These are phyloP conservation scores for Fusarium avenaceum DNA, from an alignment of 2,329 filamentous ascomycete species.

Conservation along the genomic window DNA sequence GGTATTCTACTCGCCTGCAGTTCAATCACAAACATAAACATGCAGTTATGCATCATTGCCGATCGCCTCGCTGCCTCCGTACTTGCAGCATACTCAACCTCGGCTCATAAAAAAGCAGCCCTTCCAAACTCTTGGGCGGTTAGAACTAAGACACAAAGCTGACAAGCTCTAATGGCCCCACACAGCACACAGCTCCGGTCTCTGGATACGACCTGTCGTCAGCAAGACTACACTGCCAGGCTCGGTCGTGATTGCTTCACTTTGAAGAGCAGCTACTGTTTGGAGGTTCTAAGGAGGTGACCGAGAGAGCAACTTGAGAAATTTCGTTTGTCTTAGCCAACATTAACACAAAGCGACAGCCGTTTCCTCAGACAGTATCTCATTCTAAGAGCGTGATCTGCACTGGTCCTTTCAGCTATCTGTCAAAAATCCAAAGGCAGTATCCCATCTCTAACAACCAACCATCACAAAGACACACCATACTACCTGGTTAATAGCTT, in stretches of 20 bases:
- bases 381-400: neutral
- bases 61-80: conserved; percentile 36
- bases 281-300: neutral
- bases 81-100: conserved; percentile 8
- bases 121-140: neutral
- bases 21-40: conserved; percentile 3
- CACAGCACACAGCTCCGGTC: neutral
- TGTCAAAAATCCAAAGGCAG: neutral
- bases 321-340: neutral
- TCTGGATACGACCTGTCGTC: conserved; percentile 31
- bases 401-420: neutral
- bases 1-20: conserved; percentile 26
- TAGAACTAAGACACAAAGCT: conserved; percentile 4
- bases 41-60: conserved; percentile 9
- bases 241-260: conserved; percentile 3
- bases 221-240: conserved; percentile 2
- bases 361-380: neutral
- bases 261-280: neutral
- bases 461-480: neutral
- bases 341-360: neutral
- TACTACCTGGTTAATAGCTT: conserved; percentile 5
- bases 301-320: neutral
- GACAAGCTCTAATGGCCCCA: conserved; percentile 9
- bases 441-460: neutral
- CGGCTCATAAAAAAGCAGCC: neutral